These are phyloP conservation scores for Boletus bicolor DNA, from an alignment of 768 basidiomycete genomes.

Conservation along the genomic window DNA sequence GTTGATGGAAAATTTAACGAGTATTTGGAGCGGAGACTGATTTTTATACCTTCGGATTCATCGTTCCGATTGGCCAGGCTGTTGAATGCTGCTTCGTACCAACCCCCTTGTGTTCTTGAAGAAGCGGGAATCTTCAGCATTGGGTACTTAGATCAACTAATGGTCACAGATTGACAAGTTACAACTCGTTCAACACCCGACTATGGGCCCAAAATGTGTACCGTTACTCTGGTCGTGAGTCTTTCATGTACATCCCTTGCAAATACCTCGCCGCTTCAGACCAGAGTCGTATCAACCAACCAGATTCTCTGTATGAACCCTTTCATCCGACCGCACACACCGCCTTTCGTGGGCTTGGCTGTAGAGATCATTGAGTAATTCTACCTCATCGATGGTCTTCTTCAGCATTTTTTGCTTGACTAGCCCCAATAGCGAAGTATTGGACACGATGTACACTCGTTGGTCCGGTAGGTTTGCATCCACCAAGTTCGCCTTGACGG, in stretches of 20 bases:
- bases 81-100: no score
- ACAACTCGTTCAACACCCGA: background rate
- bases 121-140: background rate
- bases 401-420: slow-evolving; percentile 1
- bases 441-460: slow-evolving; percentile 24
- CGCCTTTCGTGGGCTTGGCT: slow-evolving; percentile 6
- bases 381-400: slow-evolving; percentile 14
- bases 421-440: slow-evolving; percentile 9
- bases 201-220: background rate
- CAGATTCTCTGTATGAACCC: background rate
- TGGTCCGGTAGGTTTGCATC: slow-evolving; percentile 17
- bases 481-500: slow-evolving; percentile 12
- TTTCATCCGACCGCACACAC: no score
- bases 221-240: background rate
- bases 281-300: background rate
- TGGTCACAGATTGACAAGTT: background rate
- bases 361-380: slow-evolving; percentile 13
- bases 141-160: background rate
- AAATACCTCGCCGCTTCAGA: background rate
- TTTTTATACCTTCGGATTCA: background rate
- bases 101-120: no score
- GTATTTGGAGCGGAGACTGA: background rate
- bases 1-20: no score
- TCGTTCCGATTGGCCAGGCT: no score
- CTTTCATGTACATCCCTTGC: background rate